These are phyloP conservation scores for Triangularia verruculosa DNA, from an alignment of 2,329 filamentous ascomycete species.

Conservation along the genomic window DNA sequence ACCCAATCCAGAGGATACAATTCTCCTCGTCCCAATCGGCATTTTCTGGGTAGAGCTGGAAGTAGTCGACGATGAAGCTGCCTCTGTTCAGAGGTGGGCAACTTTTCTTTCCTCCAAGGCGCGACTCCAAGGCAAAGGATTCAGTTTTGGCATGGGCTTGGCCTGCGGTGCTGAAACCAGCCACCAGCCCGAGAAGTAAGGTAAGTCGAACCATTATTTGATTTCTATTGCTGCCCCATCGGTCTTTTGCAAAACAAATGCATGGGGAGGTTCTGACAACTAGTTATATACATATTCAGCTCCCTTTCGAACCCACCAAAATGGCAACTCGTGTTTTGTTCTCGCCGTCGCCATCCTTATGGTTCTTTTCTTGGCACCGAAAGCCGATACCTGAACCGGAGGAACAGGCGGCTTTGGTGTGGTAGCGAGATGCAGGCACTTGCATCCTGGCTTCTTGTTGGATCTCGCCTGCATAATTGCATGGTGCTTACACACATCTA, in stretches of 20 bases:
- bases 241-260: no score
- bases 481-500: not conserved
- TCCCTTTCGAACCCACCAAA: not conserved
- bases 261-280: not conserved
- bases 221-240: not conserved
- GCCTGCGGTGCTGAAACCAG: not conserved
- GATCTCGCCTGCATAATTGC: not conserved
- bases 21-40: constrained; percentile 34
- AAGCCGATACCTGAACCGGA: not conserved
- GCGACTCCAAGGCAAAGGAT: not conserved
- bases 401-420: not conserved
- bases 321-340: not conserved
- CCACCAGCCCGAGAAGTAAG: not conserved
- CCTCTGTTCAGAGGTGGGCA: constrained; percentile 1
- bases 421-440: not conserved
- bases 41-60: constrained; percentile 38
- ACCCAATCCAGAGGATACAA: constrained; percentile 36
- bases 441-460: not conserved
- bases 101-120: not conserved
- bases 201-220: not conserved
- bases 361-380: not conserved
- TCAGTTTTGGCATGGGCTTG: not conserved
- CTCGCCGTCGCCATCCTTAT: not conserved
- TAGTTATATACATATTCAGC: not conserved
- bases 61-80: constrained; percentile 28